Conservation (phyloP, 257 asterid genomes). For the Gardenia jasminoides region DNA sequence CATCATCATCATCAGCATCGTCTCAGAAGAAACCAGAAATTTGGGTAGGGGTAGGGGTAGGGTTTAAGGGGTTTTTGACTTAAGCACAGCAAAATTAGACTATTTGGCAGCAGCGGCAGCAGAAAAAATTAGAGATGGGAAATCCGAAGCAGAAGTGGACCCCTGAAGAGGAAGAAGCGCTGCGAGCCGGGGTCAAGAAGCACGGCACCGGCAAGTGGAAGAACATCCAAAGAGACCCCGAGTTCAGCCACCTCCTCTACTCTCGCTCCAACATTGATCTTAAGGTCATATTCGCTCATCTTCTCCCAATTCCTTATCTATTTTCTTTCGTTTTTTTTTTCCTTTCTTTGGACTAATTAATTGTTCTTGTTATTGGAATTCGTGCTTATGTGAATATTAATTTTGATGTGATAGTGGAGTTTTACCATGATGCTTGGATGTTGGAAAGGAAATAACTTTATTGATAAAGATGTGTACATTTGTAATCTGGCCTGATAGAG, state of each 20-base stretch:
- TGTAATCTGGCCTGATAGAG: background rate
- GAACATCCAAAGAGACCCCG: slow-evolving; percentile 32
- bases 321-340: background rate
- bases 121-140: slow-evolving; percentile 18
- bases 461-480: background rate
- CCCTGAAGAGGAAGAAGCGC: slow-evolving; percentile 42
- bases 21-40: too few relatives aligned
- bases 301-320: too few relatives aligned
- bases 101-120: too few relatives aligned
- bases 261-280: slow-evolving; percentile 46
- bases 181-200: slow-evolving; percentile 35
- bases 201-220: slow-evolving; percentile 47
- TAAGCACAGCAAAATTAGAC: too few relatives aligned
- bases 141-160: slow-evolving; percentile 48
- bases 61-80: too few relatives aligned
- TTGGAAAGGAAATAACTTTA: background rate
- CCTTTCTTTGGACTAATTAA: too few relatives aligned
- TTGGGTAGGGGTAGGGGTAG: too few relatives aligned
- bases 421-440: too few relatives aligned
- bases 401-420: background rate
- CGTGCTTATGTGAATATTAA: background rate
- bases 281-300: slow-evolving; percentile 18
- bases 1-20: too few relatives aligned
- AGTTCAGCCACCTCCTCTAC: slow-evolving; percentile 32
- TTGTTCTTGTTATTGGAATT: too few relatives aligned